Evolutionary conservation across 176 grass and related monocot genomes (phyloP).

Genomic region (Aegilops speltoides): DNA sequence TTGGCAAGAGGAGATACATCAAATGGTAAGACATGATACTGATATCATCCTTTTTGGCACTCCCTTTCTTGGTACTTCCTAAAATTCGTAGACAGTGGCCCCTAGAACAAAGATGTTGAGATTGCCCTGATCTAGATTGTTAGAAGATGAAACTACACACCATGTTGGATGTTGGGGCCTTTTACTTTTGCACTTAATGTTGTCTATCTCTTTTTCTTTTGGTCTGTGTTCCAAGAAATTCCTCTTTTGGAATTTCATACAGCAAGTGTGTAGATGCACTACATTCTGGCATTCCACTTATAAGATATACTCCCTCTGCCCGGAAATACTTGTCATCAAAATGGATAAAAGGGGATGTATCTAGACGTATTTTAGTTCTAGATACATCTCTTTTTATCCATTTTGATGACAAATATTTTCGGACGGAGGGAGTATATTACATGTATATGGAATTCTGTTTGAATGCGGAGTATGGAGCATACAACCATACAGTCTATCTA

Average conservation of each 20-base stretch:
- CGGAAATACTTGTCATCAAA: no score
- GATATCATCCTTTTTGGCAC: background rate
- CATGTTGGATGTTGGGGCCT: background rate
- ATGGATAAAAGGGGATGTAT: no score
- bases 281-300: background rate
- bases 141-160: background rate
- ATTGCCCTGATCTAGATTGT: constrained; percentile 1
- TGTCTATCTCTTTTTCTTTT: constrained; percentile 24
- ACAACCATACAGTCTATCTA: background rate
- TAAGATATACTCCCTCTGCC: background rate
- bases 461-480: background rate
- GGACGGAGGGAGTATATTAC: no score
- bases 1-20: constrained; percentile 77
- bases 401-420: no score
- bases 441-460: background rate
- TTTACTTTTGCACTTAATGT: background rate
- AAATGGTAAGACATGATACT: constrained; percentile 54
- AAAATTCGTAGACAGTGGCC: background rate
- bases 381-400: no score
- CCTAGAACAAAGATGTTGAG: background rate
- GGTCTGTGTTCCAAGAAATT: background rate
- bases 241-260: constrained; percentile 1
- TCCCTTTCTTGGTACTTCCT: background rate
- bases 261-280: background rate
- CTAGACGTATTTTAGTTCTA: no score